A percentile compares a stretch with the other conserved stretches of the same genome.
Evolutionary conservation across 1,139 yeast species (phyloP).

Genomic region (Nakaseomyces sp.): DNA sequence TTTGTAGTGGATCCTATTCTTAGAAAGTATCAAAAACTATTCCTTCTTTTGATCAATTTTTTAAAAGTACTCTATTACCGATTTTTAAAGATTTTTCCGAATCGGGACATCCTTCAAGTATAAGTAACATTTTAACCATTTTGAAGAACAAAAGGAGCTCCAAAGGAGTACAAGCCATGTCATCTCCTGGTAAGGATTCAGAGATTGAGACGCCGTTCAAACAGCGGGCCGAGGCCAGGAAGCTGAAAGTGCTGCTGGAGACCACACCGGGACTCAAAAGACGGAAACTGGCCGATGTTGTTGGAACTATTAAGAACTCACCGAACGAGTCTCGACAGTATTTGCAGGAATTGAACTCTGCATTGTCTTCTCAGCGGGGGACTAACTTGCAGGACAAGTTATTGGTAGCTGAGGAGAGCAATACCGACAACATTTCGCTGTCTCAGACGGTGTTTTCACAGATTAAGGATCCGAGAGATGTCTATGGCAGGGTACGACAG

Average conservation of each 20-base stretch:
- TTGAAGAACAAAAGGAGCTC: no score
- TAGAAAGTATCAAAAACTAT: no score
- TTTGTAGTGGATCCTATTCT: no score
- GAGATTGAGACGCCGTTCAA: slow-evolving; percentile 20
- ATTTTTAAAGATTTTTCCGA: neutral
- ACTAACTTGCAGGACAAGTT: slow-evolving; percentile 8
- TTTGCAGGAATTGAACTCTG: slow-evolving; percentile 22
- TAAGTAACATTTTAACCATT: no score
- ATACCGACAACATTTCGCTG: slow-evolving; percentile 6
- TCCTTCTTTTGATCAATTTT: no score
- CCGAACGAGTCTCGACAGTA: slow-evolving; percentile 15
- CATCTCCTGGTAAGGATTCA: slow-evolving; percentile 11
- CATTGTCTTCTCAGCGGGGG: slow-evolving; percentile 14
- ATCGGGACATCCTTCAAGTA: neutral
- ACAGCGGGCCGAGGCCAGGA: slow-evolving; percentile 18
- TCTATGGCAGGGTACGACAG: neutral
- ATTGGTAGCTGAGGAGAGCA: slow-evolving; percentile 4
- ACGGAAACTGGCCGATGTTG: slow-evolving; percentile 11
- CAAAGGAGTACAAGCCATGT: no score
- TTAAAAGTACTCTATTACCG: no score
- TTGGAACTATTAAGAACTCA: slow-evolving; percentile 13
- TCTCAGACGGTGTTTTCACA: slow-evolving; percentile 15
- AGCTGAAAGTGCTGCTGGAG: slow-evolving; percentile 17
- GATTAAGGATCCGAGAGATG: neutral
- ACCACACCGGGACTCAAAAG: slow-evolving; percentile 19